These are phyloP conservation scores for Leishmania amazonensis DNA, from an alignment of 208 protist genomes.

Conservation along the genomic window DNA sequence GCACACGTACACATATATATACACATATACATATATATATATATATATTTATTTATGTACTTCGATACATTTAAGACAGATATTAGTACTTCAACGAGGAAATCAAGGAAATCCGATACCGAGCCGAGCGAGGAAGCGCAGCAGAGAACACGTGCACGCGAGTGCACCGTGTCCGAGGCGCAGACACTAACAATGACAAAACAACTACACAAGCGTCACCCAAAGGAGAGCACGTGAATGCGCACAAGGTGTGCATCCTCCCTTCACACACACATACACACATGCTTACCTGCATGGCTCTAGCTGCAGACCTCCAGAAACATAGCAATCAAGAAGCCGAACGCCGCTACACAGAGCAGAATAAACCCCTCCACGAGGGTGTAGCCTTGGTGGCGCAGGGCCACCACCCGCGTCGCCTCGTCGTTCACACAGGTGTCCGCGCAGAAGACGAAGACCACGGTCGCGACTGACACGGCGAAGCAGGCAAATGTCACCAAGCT, in stretches of 20 bases:
- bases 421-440: slow-evolving; percentile 15
- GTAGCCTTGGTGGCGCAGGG: slow-evolving; percentile 17
- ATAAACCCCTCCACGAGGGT: slow-evolving; percentile 43
- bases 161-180: neutral
- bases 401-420: neutral
- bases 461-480: slow-evolving; percentile 18
- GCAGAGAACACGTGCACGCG: too few species aligned
- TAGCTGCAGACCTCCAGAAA: slow-evolving; percentile 29
- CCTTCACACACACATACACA: neutral
- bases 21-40: neutral
- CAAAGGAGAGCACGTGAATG: neutral
- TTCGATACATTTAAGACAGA: too few species aligned
- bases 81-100: too few species aligned
- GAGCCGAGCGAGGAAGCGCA: neutral
- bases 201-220: neutral
- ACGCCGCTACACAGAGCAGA: slow-evolving; percentile 25
- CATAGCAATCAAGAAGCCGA: slow-evolving; percentile 35
- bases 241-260: neutral
- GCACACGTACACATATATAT: neutral
- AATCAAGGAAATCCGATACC: neutral
- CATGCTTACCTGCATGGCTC: neutral
- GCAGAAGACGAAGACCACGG: slow-evolving; percentile 9
- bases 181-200: neutral
- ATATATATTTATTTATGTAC: too few species aligned
- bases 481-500: slow-evolving; percentile 17